These are phyloP conservation scores for Hermanozyma aechmeae DNA, from an alignment of 805 yeast species.

Conservation along the genomic window DNA sequence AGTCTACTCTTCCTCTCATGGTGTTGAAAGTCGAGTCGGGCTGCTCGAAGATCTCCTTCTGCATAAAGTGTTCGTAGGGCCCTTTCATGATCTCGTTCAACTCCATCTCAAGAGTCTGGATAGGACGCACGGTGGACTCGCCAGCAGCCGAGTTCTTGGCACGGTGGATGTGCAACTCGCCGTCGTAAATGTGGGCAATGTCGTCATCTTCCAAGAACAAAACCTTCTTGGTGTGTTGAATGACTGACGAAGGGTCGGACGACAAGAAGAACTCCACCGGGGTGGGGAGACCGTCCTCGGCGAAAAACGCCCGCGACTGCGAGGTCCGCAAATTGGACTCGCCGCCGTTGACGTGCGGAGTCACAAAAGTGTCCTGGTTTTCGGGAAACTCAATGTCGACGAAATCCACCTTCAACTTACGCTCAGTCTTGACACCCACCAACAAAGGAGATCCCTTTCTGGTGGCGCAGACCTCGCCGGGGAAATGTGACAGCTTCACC, in stretches of 20 bases:
- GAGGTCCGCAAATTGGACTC: conserved; percentile 67
- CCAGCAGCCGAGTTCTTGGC: conserved; percentile 73
- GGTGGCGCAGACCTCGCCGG: conserved; percentile 93
- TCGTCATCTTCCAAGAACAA: conserved; percentile 96
- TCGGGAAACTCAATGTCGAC: conserved; percentile 98
- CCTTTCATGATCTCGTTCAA: conserved; percentile 98
- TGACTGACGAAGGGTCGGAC: conserved; percentile 94
- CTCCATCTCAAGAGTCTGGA: conserved; percentile 95
- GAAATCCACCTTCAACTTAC: conserved; percentile 91
- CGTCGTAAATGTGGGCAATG: conserved; percentile 95
- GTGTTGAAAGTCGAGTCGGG: conserved; percentile 98
- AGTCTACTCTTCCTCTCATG: conserved; percentile 98
- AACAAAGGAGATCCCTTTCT: conserved; percentile 97
- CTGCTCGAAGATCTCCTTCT: conserved; percentile 96
- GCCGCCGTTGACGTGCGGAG: conserved; percentile 42
- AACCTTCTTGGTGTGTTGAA: conserved; percentile 95
- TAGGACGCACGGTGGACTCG: conserved; percentile 89
- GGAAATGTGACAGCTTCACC: conserved; percentile 86
- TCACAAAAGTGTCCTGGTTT: conserved; percentile 20
- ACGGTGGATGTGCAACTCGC: conserved; percentile 97
- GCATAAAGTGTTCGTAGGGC: conserved; percentile 93
- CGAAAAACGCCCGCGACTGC: conserved; percentile 92
- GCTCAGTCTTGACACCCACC: conserved; percentile 95
- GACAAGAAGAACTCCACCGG: conserved; percentile 95
- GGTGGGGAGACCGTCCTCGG: conserved; percentile 87